These are phyloP conservation scores for Annulohypoxylon stygium DNA, from an alignment of 495 filamentous ascomycete species.

Conservation along the genomic window DNA sequence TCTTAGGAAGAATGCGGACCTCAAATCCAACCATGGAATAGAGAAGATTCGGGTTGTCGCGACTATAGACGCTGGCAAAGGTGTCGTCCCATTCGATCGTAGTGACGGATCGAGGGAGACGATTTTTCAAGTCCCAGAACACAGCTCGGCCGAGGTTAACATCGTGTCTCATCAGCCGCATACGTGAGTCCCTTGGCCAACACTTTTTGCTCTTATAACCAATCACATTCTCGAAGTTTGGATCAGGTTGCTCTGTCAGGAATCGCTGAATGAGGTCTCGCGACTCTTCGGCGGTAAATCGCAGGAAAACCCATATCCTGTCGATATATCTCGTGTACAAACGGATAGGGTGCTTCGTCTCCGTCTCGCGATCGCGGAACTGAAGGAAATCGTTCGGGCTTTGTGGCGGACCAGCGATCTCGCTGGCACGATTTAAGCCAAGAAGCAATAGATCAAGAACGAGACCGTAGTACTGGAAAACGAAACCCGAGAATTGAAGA, in stretches of 20 bases:
- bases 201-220: constrained; percentile 99
- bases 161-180: constrained; percentile 99
- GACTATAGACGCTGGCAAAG: constrained; percentile 98
- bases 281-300: constrained; percentile 93
- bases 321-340: constrained; percentile 98
- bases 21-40: constrained; percentile 99
- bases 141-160: constrained; percentile 98
- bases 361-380: constrained; percentile 90
- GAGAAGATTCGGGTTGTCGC: constrained; percentile 96
- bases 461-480: constrained; percentile 98
- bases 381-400: constrained; percentile 98
- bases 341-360: constrained; percentile 93
- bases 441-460: constrained; percentile 95
- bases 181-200: constrained; percentile 97
- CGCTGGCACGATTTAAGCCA: constrained; percentile 92
- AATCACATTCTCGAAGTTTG: constrained; percentile 99
- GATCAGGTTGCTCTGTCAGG: constrained; percentile 97
- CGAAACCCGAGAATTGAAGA: constrained; percentile 96
- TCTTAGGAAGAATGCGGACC: constrained; percentile 96
- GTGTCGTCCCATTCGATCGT: constrained; percentile 99
- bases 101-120: constrained; percentile 91
- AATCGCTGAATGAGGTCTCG: constrained; percentile 97
- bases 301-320: constrained; percentile 97
- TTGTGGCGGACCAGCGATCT: constrained; percentile 97
- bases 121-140: constrained; percentile 99